Evolutionary conservation across 768 basidiomycete species (phyloP), one percentile per base, ranked within the genome.

Genomic region (Sutorius australiensis): DNA sequence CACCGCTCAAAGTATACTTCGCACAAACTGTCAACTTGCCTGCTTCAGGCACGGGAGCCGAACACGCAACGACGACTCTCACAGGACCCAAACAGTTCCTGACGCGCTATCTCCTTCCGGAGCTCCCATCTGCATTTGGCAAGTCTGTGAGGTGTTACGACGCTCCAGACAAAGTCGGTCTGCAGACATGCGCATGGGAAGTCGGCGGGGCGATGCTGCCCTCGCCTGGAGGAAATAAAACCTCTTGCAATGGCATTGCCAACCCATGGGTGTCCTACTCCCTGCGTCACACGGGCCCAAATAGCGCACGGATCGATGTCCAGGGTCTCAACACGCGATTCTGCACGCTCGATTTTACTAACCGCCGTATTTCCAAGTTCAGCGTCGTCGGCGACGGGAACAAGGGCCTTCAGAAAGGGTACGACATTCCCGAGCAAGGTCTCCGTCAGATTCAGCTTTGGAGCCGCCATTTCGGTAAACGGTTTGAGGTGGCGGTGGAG

Each of bases 1-100:
- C 78, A 5, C 88, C 87, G 0, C 69, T 90, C 61, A 89, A 88
- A 57, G 68, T 89, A 1, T 88, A 76, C 67, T 92, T 90, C 75
- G 75, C 76, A 45, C 89, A 91, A 63, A 73, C 63, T 2, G 71
- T 89, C 6, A 71, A 77, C 44, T 67, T 89, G 36, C 58, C 62
- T 30, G 51, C 67, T 8, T 61, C 62, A 3, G 58, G 63, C n/a
- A 56, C 55, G 12, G 47, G 54, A 30, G 56, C 61, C 6, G 62
- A 67, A n/a, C 69, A 65, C 12, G 71, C 72, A 0, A 69, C 68
- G 1, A 81, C 83, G 1, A 62, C 68, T 11, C 63, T 86, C 5
- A 76, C 73, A 0, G 79, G 80, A 4, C 68, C 79, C 9, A 51
- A 67, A 8, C 62, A 71, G 21, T 81, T 78, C 56, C 56, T 85